Evolutionary conservation across 2,329 filamentous ascomycete genomes (phyloP).

Genomic region (Cadophora luteo-olivacea): DNA sequence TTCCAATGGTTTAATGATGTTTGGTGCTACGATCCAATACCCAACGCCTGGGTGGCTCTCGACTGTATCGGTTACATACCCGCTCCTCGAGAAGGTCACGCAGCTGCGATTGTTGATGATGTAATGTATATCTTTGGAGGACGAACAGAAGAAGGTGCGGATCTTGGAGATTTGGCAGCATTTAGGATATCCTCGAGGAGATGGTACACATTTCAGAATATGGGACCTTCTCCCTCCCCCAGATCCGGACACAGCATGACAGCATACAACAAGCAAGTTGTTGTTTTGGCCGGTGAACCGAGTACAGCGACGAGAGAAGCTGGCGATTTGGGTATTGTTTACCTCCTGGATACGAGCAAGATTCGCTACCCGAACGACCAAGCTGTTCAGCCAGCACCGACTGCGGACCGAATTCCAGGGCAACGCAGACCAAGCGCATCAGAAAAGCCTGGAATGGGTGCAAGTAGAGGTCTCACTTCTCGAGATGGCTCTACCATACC

Average conservation of each 20-base stretch:
- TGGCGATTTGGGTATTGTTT: conserved; percentile 85
- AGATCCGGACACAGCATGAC: conserved; percentile 98
- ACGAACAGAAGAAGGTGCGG: conserved; percentile 89
- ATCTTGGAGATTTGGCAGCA: conserved; percentile 91
- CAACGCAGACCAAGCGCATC: conserved; percentile 52
- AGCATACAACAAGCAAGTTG: conserved; percentile 87
- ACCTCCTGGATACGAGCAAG: conserved; percentile 92
- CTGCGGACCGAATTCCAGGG: conserved; percentile 49
- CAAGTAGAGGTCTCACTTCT: conserved; percentile 39
- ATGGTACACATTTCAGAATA: conserved; percentile 99
- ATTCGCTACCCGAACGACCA: conserved; percentile 92
- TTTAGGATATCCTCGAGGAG: conserved; percentile 81
- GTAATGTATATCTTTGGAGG: conserved; percentile 99
- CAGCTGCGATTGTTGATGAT: conserved; percentile 90
- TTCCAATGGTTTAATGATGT: conserved; percentile 99
- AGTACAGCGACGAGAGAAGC: conserved; percentile 84
- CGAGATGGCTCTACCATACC: conserved; percentile 39
- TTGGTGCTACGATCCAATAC: conserved; percentile 88
- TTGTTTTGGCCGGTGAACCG: conserved; percentile 92
- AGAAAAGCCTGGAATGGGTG: conserved; percentile 40
- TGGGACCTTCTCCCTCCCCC: conserved; percentile 94
- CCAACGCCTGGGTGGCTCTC: conserved; percentile 84
- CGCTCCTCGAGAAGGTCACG: conserved; percentile 90
- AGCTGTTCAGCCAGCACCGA: conserved; percentile 46
- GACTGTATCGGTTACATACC: conserved; percentile 99